These are phyloP conservation scores for Castanea sativa DNA, from an alignment of 306 rosid genomes.

Conservation along the genomic window DNA sequence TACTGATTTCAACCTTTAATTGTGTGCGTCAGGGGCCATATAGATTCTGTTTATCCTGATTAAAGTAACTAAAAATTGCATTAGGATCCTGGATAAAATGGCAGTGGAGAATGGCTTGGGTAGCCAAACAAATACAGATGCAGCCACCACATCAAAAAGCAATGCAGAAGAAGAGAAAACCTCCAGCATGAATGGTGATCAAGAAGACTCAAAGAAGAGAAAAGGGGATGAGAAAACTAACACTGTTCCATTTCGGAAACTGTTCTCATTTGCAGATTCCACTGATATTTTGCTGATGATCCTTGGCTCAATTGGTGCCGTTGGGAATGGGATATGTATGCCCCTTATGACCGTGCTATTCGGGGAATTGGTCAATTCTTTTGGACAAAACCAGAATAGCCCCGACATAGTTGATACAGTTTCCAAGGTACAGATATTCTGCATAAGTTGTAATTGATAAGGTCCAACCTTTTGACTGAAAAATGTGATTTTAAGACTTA, in stretches of 20 bases:
- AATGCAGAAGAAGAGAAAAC: constrained; percentile 23
- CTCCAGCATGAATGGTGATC: constrained; percentile 21
- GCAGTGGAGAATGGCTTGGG: constrained; percentile 31
- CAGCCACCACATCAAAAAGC: constrained; percentile 30
- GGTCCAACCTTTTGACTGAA: background rate
- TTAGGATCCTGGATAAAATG: constrained; percentile 32
- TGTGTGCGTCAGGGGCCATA: constrained; percentile 19
- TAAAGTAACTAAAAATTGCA: constrained; percentile 2
- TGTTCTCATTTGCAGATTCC: constrained; percentile 77
- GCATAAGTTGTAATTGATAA: background rate
- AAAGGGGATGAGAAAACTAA: constrained; percentile 37
- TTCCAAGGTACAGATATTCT: constrained; percentile 49
- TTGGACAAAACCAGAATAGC: constrained; percentile 55
- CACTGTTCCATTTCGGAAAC: constrained; percentile 57
- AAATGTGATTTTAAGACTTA: background rate
- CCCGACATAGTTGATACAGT: constrained; percentile 35
- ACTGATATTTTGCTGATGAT: constrained; percentile 59
- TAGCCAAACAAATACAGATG: constrained; percentile 17
- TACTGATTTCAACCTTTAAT: background rate
- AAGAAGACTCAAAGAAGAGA: constrained; percentile 21
- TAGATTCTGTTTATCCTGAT: background rate
- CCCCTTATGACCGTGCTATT: constrained; percentile 74
- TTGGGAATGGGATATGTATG: constrained; percentile 64
- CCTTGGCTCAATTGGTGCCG: constrained; percentile 63
- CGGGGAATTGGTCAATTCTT: constrained; percentile 59